Conservation (phyloP, 1,284 basidiomycete genomes). For the Moniliella sp. region DNA sequence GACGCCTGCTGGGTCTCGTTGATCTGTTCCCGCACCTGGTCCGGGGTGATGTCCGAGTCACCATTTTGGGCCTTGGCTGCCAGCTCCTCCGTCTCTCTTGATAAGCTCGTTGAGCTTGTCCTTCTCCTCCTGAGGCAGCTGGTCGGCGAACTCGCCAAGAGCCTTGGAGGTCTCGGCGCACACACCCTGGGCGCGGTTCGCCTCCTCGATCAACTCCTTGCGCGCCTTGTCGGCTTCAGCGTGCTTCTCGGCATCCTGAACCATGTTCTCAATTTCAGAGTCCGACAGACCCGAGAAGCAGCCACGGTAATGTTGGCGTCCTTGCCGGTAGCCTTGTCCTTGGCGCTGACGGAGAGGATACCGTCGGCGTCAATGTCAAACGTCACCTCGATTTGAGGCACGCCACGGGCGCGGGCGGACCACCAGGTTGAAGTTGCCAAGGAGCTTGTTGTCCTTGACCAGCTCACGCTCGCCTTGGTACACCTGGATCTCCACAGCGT, state of each 20-base stretch:
- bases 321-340: constrained; percentile 89
- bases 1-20: constrained; percentile 84
- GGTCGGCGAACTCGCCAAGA: constrained; percentile 90
- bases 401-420: too few relatives aligned
- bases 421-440: constrained; percentile 71
- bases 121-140: constrained; percentile 78
- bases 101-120: constrained; percentile 53
- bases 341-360: constrained; percentile 87
- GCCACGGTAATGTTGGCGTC: constrained; percentile 94
- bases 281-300: constrained; percentile 80
- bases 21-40: constrained; percentile 75
- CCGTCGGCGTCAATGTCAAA: constrained; percentile 96
- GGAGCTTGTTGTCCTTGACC: constrained; percentile 86
- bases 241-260: constrained; percentile 74
- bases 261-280: constrained; percentile 93
- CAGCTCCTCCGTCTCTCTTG: constrained; percentile 68
- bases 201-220: constrained; percentile 73
- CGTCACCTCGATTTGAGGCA: constrained; percentile 94
- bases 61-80: constrained; percentile 71
- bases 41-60: constrained; percentile 66
- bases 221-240: constrained; percentile 53
- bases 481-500: constrained; percentile 66
- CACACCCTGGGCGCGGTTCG: constrained; percentile 87
- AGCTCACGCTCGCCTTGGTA: constrained; percentile 97
- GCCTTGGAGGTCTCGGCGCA: constrained; percentile 88